Percentiles rank a stretch among this genome's conserved stretches.
These are phyloP conservation scores for Pythium scleroteichum DNA, from an alignment of 352 stramenopile species.

Conservation along the genomic window DNA sequence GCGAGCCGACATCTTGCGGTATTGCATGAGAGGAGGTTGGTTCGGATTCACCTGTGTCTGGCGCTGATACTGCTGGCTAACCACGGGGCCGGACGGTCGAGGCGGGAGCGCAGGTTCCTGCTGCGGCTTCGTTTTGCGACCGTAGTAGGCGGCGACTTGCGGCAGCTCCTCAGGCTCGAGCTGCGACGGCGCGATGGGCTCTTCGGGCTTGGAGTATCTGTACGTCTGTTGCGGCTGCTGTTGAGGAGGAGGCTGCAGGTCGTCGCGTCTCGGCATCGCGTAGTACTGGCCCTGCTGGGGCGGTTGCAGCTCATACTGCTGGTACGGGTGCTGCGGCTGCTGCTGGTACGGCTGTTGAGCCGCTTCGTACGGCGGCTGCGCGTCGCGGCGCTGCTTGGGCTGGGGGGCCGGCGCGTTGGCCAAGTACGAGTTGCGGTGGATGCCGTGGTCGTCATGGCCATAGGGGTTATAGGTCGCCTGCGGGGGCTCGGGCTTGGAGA, in stretches of 20 bases:
- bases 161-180: constrained; percentile 21
- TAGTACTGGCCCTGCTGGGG: constrained; percentile 20
- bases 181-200: not conserved
- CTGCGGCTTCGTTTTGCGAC: constrained; percentile 15
- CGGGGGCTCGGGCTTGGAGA: constrained; percentile 29
- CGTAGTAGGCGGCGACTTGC: constrained; percentile 26
- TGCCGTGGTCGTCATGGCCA: constrained; percentile 35
- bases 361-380: constrained; percentile 12
- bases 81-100: not conserved
- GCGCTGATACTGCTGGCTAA: constrained; percentile 23
- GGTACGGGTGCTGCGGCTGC: constrained; percentile 9
- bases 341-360: constrained; percentile 32
- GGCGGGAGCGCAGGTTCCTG: not conserved
- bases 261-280: constrained; percentile 4
- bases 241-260: constrained; percentile 19
- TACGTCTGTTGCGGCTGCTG: constrained; percentile 27
- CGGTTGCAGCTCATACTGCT: constrained; percentile 19
- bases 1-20: constrained; percentile 19
- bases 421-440: constrained; percentile 39
- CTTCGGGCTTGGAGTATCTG: constrained; percentile 8
- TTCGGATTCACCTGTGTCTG: constrained; percentile 15
- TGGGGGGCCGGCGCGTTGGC: constrained; percentile 12
- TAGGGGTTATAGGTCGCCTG: constrained; percentile 29
- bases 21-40: constrained; percentile 23
- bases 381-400: constrained; percentile 19